Evolutionary conservation across 2,329 filamentous ascomycete species (phyloP).

Genomic region (Phoma sp.): DNA sequence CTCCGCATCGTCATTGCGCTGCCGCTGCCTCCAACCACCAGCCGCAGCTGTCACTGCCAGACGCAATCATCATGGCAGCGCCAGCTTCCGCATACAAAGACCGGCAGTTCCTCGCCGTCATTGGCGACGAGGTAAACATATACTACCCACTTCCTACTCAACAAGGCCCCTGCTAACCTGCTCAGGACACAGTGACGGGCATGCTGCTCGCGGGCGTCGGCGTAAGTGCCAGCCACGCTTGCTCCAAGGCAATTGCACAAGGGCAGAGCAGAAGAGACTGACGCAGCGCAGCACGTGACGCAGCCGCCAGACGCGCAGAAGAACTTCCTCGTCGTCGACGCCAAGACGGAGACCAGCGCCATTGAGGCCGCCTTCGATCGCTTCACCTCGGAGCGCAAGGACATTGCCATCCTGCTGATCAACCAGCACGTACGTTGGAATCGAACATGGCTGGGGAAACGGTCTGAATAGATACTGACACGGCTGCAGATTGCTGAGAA

Average conservation of each 20-base stretch:
- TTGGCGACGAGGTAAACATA: slow-evolving; percentile 79
- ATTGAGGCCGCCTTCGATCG: slow-evolving; percentile 90
- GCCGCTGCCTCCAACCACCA: slow-evolving; percentile 25
- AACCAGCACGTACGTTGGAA: slow-evolving; percentile 82
- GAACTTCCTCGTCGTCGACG: slow-evolving; percentile 97
- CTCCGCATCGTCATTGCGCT: slow-evolving; percentile 15
- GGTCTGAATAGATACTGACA: slow-evolving; percentile 11
- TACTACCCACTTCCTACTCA: slow-evolving; percentile 43
- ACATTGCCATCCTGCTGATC: slow-evolving; percentile 95
- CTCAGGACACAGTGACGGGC: slow-evolving; percentile 91
- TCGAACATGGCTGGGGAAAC: no score
- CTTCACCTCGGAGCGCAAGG: slow-evolving; percentile 89
- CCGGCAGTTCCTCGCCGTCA: slow-evolving; percentile 94
- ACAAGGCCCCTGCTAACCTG: slow-evolving; percentile 19
- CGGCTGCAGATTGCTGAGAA: slow-evolving; percentile 79
- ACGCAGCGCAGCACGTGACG: slow-evolving; percentile 77
- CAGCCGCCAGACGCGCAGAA: slow-evolving; percentile 87
- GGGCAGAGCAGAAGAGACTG: not conserved
- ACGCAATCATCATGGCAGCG: slow-evolving; percentile 61
- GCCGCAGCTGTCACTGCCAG: slow-evolving; percentile 10
- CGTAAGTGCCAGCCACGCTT: slow-evolving; percentile 59
- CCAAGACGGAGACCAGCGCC: slow-evolving; percentile 84
- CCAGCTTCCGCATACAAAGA: slow-evolving; percentile 70
- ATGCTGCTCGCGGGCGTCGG: slow-evolving; percentile 94
- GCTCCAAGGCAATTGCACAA: not conserved